phyloP scores from a whole-genome alignment of 345 rosid species.

The Melaleuca alternifolia region DNA sequence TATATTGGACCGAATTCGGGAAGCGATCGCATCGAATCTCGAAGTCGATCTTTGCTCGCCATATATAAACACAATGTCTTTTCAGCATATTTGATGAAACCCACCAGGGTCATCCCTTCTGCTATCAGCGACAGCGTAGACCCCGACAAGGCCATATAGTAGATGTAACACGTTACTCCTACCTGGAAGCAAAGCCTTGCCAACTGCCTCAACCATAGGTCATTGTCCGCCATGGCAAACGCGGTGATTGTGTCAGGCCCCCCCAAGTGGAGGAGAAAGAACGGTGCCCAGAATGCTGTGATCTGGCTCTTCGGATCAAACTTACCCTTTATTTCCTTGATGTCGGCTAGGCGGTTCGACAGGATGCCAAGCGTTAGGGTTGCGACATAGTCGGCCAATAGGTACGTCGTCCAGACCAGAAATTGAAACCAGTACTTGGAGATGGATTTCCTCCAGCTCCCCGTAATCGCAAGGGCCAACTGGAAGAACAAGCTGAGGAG shows the following conservation, averaged over 20 bases:
- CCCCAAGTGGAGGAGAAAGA: not conserved
- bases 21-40: not conserved
- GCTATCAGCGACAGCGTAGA: not conserved
- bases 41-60: not conserved
- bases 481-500: not conserved
- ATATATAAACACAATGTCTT: not conserved
- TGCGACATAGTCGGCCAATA: not conserved
- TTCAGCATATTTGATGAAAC: not conserved
- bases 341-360: not conserved
- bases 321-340: not conserved
- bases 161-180: not conserved
- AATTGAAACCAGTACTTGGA: not conserved
- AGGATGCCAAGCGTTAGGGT: not conserved
- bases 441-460: not conserved
- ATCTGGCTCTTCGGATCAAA: not conserved
- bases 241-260: not conserved
- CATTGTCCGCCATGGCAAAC: not conserved
- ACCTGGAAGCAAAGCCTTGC: not conserved
- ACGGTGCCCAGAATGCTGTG: not conserved
- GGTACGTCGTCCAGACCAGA: not conserved
- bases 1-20: not conserved
- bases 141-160: not conserved
- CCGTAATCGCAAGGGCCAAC: not conserved
- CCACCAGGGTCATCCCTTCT: not conserved
- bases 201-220: not conserved